Percentiles rank a stretch among this genome's conserved stretches.
Conservation (phyloP, 768 basidiomycete species). For the Hygrocybe coccinea region DNA sequence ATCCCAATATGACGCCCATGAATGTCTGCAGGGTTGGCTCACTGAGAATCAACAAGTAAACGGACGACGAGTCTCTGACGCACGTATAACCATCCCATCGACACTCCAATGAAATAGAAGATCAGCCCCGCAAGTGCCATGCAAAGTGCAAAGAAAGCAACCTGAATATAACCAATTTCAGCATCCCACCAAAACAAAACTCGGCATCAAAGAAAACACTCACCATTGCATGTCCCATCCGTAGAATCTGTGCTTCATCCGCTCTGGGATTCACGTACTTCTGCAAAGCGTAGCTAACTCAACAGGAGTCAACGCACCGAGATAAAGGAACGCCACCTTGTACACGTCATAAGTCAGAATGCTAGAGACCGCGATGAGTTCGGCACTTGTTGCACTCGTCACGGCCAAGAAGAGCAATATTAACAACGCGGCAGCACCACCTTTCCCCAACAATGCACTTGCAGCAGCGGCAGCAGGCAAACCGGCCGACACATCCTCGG, state of each 20-base stretch:
- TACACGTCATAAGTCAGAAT: conserved; percentile 83
- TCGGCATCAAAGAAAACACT: conserved; percentile 13
- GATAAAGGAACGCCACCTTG: conserved; percentile 43
- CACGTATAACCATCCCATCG: conserved; percentile 92
- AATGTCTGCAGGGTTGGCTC: conserved; percentile 51
- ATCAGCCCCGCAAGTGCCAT: conserved; percentile 82
- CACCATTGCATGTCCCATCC: conserved; percentile 64
- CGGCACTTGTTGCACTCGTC: conserved; percentile 80
- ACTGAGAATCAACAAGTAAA: neutral
- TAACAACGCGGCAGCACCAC: conserved; percentile 74
- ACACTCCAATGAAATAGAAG: conserved; percentile 87
- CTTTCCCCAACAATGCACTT: conserved; percentile 70
- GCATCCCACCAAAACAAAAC: neutral
- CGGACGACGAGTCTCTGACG: conserved; percentile 24
- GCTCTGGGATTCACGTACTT: conserved; percentile 79
- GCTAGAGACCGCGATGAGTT: conserved; percentile 86
- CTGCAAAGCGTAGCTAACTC: conserved; percentile 25
- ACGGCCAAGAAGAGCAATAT: conserved; percentile 84
- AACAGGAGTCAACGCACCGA: neutral
- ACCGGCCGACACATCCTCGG: conserved; percentile 79
- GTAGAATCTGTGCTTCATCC: conserved; percentile 65
- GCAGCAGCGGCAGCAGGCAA: conserved; percentile 83
- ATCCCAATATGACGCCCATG: conserved; percentile 84
- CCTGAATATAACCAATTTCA: conserved; percentile 34
- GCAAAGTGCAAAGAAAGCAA: conserved; percentile 63